Base-by-base conservation (phyloP, 768 basidiomycete genomes). In the Termitomyces sp. region DNA sequence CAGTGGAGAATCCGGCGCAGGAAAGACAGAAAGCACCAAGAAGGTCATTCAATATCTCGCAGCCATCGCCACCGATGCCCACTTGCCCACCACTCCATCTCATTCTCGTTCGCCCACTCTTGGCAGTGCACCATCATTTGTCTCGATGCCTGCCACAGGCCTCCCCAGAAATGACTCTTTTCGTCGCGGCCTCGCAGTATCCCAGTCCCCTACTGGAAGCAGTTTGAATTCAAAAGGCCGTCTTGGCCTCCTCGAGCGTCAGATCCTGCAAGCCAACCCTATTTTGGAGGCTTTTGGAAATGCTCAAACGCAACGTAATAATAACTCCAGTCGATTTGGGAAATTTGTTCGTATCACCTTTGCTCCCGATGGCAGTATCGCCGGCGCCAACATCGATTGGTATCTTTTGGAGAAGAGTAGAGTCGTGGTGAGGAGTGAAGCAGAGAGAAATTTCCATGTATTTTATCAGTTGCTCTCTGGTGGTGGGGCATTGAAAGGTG, bases 21-120 rank as follows among this genome's bases (percentile, higher is more conserved):
- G 97, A 43, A 99, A 98, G 78, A 99, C 97, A 2, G 97, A 98
- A 69, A 98, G 96, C 73, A 91, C 90, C 14, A 98, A 99, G 80
- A 98, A 98, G 67, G 96, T 98, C 65, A 99, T 99, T 54, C 97
- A 98, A 70, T 99, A 98, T 72, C 84, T 99, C 41, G 96, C 97
- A 0, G 93, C 97, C 7, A 98, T 98, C 63, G 97, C 97, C 2
- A 84, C 91, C 11, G 91, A 94, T 63, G 76, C 81, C 1, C 83
- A 90, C 63, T 73, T 76, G 17, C 76, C 82, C 9, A 67, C 78
- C 16, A 67, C 78, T 3, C 71, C 80, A 21, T 81, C 88, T 0
- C 88, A 91, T 67, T 82, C 86, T 8, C 84, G 84, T 47, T 80
- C 88, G 4, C 77, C 85, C 2, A 87, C 86, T 1, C 68, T 89